Evolutionary conservation across 345 rosid species (phyloP).

Genomic region (Aethionema arabicum): DNA sequence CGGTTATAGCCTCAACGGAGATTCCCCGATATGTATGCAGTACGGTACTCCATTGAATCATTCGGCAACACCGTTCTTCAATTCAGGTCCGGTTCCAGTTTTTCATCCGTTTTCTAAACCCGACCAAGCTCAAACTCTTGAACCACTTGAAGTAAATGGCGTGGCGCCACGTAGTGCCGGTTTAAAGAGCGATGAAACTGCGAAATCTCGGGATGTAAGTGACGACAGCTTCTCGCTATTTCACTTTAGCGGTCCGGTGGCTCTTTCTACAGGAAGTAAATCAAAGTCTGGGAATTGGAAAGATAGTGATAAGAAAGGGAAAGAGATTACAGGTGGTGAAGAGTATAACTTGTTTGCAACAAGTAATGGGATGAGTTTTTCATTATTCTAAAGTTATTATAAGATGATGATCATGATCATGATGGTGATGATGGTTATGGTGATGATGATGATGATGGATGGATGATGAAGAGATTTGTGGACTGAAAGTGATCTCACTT

Average conservation of each 20-base stretch:
- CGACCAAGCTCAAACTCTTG: constrained; percentile 47
- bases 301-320: constrained; percentile 41
- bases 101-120: constrained; percentile 54
- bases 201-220: constrained; percentile 13
- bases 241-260: constrained; percentile 87
- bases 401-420: no score
- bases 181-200: constrained; percentile 27
- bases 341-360: constrained; percentile 89
- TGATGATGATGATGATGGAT: no score
- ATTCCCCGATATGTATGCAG: constrained; percentile 42
- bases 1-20: constrained; percentile 47
- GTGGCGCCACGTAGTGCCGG: constrained; percentile 31
- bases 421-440: no score
- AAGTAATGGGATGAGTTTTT: constrained; percentile 65
- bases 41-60: constrained; percentile 50
- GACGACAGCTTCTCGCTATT: constrained; percentile 67
- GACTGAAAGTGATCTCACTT: constrained; percentile 13
- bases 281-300: constrained; percentile 43
- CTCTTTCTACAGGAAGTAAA: constrained; percentile 51
- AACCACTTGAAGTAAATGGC: constrained; percentile 29
- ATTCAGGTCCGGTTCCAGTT: constrained; percentile 52
- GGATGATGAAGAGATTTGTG: not conserved
- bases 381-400: constrained; percentile 49
- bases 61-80: constrained; percentile 46
- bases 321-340: constrained; percentile 50